phyloP scores from a whole-genome alignment of 1,284 basidiomycete species.

The Moniliophthora roreri region DNA sequence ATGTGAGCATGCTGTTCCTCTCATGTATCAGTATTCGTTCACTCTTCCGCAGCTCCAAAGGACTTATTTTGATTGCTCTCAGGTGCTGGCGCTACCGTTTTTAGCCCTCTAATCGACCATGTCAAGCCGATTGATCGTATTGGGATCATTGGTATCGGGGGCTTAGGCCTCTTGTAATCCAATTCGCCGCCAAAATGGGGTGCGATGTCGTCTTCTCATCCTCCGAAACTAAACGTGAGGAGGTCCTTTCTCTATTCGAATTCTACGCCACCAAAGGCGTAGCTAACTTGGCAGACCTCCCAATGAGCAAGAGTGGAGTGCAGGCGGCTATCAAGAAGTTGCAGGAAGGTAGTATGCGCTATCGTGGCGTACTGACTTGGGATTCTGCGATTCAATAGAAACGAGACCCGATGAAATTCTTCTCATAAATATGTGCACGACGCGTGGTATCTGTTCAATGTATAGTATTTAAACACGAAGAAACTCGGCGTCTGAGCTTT shows the following conservation, averaged over 20 bases:
- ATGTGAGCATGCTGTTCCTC: slow-evolving; percentile 46
- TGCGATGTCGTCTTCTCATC: slow-evolving; percentile 64
- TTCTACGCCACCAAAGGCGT: slow-evolving; percentile 39
- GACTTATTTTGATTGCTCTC: not conserved
- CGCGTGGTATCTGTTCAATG: no score
- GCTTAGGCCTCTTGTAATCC: slow-evolving; percentile 52
- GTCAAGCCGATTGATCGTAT: slow-evolving; percentile 44
- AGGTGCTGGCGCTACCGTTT: slow-evolving; percentile 59
- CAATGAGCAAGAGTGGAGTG: slow-evolving; percentile 1
- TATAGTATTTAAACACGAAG: no score
- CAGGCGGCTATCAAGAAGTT: slow-evolving; percentile 9
- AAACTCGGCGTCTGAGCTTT: no score
- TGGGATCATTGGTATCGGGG: slow-evolving; percentile 64
- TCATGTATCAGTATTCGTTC: slow-evolving; percentile 41
- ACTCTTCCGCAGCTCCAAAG: not conserved
- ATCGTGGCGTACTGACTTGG: slow-evolving; percentile 10
- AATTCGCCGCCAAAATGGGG: slow-evolving; percentile 53
- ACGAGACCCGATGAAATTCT: no score
- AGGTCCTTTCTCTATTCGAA: slow-evolving; percentile 52
- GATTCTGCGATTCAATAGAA: no score
- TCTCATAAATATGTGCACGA: no score
- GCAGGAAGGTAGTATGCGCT: slow-evolving; percentile 8
- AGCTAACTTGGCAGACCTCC: slow-evolving; percentile 26
- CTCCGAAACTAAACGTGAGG: slow-evolving; percentile 52
- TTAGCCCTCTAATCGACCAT: slow-evolving; percentile 52